Evolutionary conservation across 305 asterid genomes (phyloP), one percentile per base, ranked within the genome.

Genomic region (Rubia occidens): DNA sequence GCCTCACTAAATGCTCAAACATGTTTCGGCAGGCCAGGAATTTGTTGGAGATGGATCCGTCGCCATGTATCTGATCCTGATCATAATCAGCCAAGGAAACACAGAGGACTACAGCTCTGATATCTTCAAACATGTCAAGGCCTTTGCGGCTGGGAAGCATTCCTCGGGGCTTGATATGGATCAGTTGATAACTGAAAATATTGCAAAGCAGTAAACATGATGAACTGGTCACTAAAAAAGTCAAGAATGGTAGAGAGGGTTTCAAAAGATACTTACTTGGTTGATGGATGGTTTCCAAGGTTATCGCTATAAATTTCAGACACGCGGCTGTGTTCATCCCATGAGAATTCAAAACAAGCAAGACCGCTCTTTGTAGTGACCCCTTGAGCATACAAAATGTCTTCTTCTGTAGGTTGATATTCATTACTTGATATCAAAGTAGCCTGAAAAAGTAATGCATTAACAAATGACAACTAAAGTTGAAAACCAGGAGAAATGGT

Each of bases 401-500:
- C 95, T 21, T 80, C 55, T 69, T 89, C 96, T 35, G 90, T 77
- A 67, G 97, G 97, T 72, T 81, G 82, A 67, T 86, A 89, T 53
- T 87, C 94, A 21, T 77, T 71, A 80, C 95, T 77, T 45, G 88
- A 87, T 79, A 87, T 81, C 92, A 82, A 90, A 47, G 79, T 64
- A 35, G 81, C 94, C 97, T 89, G 79, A 49, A 47, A 72, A 67
- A 13, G 5, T 13, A 40, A 55, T 35, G 59, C 15, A 61, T 44
- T 44, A 70, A 21, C 43, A 64, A 9, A 18, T 20, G 8, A 8
- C 39, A 64, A 4, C 14, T 9, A 29, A 60, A 32, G 66, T 60
- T 24, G 64, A 10, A 40, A 1, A 15, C n/a, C 13, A 40, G 44
- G 37, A 18, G 8, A 8, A 15, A 18, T 3, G 53, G 55, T 18